Evolutionary conservation across 2,329 filamentous ascomycete species (phyloP), one percentile per base, ranked within the genome.

Genomic region (Thielaviopsis euricoi): DNA sequence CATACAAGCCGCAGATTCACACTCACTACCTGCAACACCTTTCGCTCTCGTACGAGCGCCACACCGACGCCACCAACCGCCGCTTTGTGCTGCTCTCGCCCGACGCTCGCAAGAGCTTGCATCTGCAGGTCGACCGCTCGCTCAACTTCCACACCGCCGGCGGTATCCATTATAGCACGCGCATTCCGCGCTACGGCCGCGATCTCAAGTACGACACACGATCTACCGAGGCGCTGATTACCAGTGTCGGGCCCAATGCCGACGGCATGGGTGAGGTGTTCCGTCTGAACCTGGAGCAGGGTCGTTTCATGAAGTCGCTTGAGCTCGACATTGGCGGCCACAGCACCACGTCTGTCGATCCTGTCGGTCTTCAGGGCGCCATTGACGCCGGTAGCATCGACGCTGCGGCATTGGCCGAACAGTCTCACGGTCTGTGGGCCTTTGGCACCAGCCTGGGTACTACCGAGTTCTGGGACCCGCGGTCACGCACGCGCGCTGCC

Each of bases 391-490:
- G 90, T 15, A 85, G 86, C 55, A 89, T 97, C 56, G 96, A 97
- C 67, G 84, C 84, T 7, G 91, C 83, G 13, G 85, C 90, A 2
- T 81, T 95, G 61, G 93, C 93, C 2, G 88, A 96, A 67, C 80
- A 85, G 48, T 90, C 87, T 53, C 93, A 98, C 69, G 93, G 93
- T 58, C 76, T 98, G 4, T 77, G 90, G 37, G 90, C 91, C 0
- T 98, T 98, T 65, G 93, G 94, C 56, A 98, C 93, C 1, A 90
- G 89, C 2, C 74, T 93, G 58, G 91, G 93, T n/a, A 95, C 91
- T 0, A 88, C 97, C 25, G 93, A 98, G 68, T 91, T 97, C 66
- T 98, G 90, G 88, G 93, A 98, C 67, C 80, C 90, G 0, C 80
- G 93, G 60, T 89, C 87, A 29, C 85, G 89, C 67, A 85, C 85